A percentile compares a stretch with the other conserved stretches of the same genome.
Evolutionary conservation across 192 early-diverging fungal genomes (phyloP).

Genomic region (Spizellomyces punctatus): DNA sequence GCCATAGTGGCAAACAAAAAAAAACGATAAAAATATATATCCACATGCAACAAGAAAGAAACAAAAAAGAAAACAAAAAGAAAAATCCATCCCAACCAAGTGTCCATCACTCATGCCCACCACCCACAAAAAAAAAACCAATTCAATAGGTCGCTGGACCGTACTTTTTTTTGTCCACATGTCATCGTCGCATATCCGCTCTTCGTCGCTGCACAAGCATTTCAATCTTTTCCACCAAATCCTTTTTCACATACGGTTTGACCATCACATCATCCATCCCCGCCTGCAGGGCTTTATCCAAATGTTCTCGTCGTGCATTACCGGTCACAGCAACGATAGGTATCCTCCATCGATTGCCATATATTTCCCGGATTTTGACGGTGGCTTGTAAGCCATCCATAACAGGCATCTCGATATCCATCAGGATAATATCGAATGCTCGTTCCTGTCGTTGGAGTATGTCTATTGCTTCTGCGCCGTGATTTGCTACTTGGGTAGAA

Average conservation of each 20-base stretch:
- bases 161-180: no score
- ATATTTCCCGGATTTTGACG: background rate
- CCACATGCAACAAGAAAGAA: no score
- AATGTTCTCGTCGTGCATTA: conserved; percentile 53
- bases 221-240: conserved; percentile 9
- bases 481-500: conserved; percentile 47
- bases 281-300: conserved; percentile 46
- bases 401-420: conserved; percentile 64
- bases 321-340: conserved; percentile 65
- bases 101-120: no score
- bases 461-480: conserved; percentile 62
- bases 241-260: conserved; percentile 18
- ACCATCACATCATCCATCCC: conserved; percentile 35
- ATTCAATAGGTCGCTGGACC: no score
- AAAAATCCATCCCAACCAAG: no score
- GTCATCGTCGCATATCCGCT: background rate
- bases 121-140: no score
- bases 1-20: no score
- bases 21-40: no score
- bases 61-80: no score
- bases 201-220: background rate
- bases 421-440: conserved; percentile 31
- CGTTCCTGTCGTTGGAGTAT: conserved; percentile 19
- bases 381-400: conserved; percentile 50
- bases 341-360: conserved; percentile 14